A percentile compares a stretch with the other conserved stretches of the same genome.
These are phyloP conservation scores for Phycomyces nitens DNA, from an alignment of 192 early-diverging fungal species.

Conservation along the genomic window DNA sequence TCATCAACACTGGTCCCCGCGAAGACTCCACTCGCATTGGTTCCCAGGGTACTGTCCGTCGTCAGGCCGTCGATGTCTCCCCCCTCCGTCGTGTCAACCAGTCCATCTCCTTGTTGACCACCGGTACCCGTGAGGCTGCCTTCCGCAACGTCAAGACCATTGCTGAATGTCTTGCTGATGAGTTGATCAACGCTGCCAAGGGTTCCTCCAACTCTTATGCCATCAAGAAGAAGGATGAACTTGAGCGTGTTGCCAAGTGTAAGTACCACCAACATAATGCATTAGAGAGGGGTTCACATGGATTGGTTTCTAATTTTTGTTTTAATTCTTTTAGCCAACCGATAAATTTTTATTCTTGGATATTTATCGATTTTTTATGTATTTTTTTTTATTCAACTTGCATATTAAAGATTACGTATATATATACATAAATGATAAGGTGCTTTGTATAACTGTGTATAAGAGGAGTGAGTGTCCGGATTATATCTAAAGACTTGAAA, in stretches of 20 bases:
- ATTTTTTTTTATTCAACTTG: too few species aligned
- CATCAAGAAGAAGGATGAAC: slow-evolving; percentile 99
- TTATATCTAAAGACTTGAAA: too few species aligned
- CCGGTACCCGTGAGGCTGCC: slow-evolving; percentile 94
- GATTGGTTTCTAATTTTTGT: too few species aligned
- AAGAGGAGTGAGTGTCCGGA: too few species aligned
- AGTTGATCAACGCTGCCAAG: slow-evolving; percentile 97
- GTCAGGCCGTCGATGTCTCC: slow-evolving; percentile 99
- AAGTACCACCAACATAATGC: neutral
- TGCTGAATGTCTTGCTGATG: slow-evolving; percentile 99
- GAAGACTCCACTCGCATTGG: slow-evolving; percentile 99
- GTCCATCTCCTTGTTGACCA: slow-evolving; percentile 91
- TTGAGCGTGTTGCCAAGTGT: slow-evolving; percentile 85
- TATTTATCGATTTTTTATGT: too few species aligned
- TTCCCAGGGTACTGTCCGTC: slow-evolving; percentile 95
- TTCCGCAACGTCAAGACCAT: slow-evolving; percentile 99
- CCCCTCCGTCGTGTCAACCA: slow-evolving; percentile 98
- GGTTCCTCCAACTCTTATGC: slow-evolving; percentile 99
- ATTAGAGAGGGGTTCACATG: too few species aligned
- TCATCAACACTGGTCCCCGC: slow-evolving; percentile 99
- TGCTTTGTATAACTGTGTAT: too few species aligned
- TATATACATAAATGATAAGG: too few species aligned
- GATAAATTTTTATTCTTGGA: too few species aligned
- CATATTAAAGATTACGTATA: too few species aligned
- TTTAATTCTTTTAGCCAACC: too few species aligned